A percentile compares a stretch with the other conserved stretches of the same genome.
phyloP scores from a whole-genome alignment of 2,329 filamentous ascomycete species.

The Fusarium nygamai region DNA sequence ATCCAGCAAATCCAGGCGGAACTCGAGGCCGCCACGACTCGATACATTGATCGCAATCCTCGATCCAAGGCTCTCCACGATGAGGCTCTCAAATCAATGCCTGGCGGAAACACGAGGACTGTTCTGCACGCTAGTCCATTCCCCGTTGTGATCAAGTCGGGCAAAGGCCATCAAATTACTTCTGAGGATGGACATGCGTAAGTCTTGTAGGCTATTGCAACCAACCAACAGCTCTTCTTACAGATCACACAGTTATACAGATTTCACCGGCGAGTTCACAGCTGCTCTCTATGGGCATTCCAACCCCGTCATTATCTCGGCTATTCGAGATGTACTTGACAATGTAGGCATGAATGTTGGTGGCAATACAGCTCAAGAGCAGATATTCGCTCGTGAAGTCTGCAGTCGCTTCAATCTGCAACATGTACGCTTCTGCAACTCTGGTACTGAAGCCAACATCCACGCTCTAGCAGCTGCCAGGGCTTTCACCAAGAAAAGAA shows the following conservation, averaged over 20 bases:
- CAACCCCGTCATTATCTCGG: conserved; percentile 61
- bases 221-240: neutral
- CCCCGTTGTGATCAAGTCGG: conserved; percentile 53
- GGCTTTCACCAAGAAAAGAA: conserved; percentile 54
- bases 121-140: conserved; percentile 57
- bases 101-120: conserved; percentile 59
- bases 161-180: conserved; percentile 48
- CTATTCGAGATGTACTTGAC: conserved; percentile 57
- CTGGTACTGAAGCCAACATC: conserved; percentile 72
- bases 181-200: conserved; percentile 54
- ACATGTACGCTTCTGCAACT: conserved; percentile 70
- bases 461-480: conserved; percentile 66
- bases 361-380: conserved; percentile 62
- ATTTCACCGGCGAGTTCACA: conserved; percentile 71
- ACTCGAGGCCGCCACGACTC: conserved; percentile 46
- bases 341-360: conserved; percentile 65
- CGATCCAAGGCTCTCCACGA: conserved; percentile 52
- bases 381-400: conserved; percentile 61
- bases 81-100: conserved; percentile 50
- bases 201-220: neutral
- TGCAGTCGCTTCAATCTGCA: conserved; percentile 65
- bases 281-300: conserved; percentile 75
- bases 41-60: conserved; percentile 51
- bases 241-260: conserved; percentile 57
- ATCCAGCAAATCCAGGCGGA: conserved; percentile 38